Evolutionary conservation across 176 grass and related monocot genomes (phyloP), one percentile per base, ranked within the genome.

Genomic region (Ananas comosus): DNA sequence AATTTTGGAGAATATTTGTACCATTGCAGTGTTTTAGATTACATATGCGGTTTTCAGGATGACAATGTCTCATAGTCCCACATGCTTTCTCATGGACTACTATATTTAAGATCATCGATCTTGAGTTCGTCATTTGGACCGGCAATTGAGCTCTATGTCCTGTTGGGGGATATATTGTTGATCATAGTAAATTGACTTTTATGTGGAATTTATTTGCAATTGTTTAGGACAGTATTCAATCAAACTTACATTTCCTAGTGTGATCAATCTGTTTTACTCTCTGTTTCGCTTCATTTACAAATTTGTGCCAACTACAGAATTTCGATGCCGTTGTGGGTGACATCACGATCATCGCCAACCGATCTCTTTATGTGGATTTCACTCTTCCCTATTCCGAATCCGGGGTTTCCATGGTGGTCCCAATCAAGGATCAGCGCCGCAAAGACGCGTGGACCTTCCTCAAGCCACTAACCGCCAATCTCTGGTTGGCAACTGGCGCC

Each of bases 361-460:
- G 92, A 42, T 91, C 88, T 19, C 49, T 66, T 2, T 87, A 85
- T 74, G 88, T 74, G 21, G 92, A 96, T 57, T 96, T 91, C 67
- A 91, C 88, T n/a, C 83, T 85, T 75, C 92, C 92, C 28, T 96
- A 84, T 72, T 89, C 83, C 0, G 88, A 85, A 23, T 96, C 92
- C 10, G 86, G 83, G 33, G 80, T 96, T 24, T 82, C 80, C 22
- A 87, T 96, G 88, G 53, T 92, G 1, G 92, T 89, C 64, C 86
- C 86, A 49, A 82, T 87, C 56, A 67, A 11, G 67, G 81, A 92
- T 51, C 54, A 19, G 67, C 79, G 68, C 73, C 61, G 63, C 17
- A 96, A 89, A 68, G 82, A 78, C 57, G 81, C 85, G 17, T 96
- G 92, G 92, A 84, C 86, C 50, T 96, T 96, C 76, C 63, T 89